Evolutionary conservation across 192 early-diverging fungal species (phyloP).

Genomic region (Entophlyctis helioformis): DNA sequence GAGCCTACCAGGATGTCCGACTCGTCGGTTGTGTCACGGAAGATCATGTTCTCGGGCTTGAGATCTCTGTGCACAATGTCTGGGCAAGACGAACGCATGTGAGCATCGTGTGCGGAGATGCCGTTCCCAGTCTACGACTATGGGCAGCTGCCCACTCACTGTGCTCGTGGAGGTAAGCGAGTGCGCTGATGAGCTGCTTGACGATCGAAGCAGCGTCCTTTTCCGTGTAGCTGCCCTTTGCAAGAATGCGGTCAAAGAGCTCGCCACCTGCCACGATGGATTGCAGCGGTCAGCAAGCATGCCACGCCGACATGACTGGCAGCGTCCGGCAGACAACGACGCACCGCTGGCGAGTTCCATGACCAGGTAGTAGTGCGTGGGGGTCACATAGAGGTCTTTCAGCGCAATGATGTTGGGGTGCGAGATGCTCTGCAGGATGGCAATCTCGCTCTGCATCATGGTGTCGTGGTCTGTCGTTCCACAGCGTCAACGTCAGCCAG

Average conservation of each 20-base stretch:
- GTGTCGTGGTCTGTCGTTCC: constrained; percentile 35
- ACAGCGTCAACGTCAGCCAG: background rate
- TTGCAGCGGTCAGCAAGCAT: no score
- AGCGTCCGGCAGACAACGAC: background rate
- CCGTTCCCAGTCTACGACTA: no score
- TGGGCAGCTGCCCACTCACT: no score
- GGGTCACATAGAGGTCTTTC: constrained; percentile 25
- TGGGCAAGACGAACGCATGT: constrained; percentile 4
- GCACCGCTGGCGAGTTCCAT: constrained; percentile 35
- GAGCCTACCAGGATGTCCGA: constrained; percentile 25
- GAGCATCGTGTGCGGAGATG: no score
- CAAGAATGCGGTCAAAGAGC: constrained; percentile 40
- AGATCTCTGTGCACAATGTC: constrained; percentile 40
- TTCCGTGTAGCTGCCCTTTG: constrained; percentile 36
- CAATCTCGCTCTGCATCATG: constrained; percentile 55
- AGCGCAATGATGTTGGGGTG: constrained; percentile 32
- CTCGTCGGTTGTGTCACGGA: constrained; percentile 30
- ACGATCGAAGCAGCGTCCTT: constrained; percentile 32
- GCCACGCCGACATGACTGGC: no score
- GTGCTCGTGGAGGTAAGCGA: constrained; percentile 32
- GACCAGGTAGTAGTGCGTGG: constrained; percentile 23
- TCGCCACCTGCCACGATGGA: constrained; percentile 50
- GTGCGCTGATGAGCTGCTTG: constrained; percentile 26
- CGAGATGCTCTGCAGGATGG: constrained; percentile 47
- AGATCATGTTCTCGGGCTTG: constrained; percentile 47